phyloP scores from a whole-genome alignment of 306 rosid species.

The Prunus mongolica region DNA sequence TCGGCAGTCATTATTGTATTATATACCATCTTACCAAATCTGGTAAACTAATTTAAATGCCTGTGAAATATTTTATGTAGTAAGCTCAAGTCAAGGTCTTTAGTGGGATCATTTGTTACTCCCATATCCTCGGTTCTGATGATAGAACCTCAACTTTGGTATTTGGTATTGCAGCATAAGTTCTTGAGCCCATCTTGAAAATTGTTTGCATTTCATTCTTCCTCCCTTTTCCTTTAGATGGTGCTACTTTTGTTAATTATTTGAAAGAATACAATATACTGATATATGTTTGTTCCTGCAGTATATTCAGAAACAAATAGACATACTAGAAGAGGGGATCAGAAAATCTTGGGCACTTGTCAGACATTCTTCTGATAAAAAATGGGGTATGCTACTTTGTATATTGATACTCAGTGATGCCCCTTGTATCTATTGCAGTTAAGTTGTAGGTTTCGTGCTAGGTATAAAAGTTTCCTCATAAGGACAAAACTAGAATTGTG shows the following conservation, averaged over 20 bases:
- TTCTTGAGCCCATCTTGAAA: neutral
- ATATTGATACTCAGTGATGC: neutral
- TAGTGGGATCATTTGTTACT: neutral
- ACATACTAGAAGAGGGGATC: slow-evolving; percentile 41
- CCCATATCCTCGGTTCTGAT: neutral
- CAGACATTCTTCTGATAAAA: slow-evolving; percentile 18
- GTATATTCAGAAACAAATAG: slow-evolving; percentile 49
- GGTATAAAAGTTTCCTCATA: neutral
- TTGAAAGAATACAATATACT: neutral
- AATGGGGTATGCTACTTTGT: slow-evolving; percentile 26
- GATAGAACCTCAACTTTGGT: neutral
- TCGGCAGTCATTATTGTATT: neutral
- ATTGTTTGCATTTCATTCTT: neutral
- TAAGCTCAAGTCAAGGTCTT: neutral
- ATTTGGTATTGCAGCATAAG: neutral
- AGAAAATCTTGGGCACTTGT: slow-evolving; percentile 44
- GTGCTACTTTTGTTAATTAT: neutral
- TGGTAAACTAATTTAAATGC: neutral
- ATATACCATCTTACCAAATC: neutral
- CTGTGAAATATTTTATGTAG: neutral
- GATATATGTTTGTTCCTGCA: slow-evolving; percentile 27
- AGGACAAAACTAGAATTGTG: neutral
- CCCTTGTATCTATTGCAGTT: neutral
- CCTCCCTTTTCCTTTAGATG: no score
- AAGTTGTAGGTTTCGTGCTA: neutral